phyloP scores from a whole-genome alignment of 2,329 filamentous ascomycete genomes.

The Colletotrichum camelliae region DNA sequence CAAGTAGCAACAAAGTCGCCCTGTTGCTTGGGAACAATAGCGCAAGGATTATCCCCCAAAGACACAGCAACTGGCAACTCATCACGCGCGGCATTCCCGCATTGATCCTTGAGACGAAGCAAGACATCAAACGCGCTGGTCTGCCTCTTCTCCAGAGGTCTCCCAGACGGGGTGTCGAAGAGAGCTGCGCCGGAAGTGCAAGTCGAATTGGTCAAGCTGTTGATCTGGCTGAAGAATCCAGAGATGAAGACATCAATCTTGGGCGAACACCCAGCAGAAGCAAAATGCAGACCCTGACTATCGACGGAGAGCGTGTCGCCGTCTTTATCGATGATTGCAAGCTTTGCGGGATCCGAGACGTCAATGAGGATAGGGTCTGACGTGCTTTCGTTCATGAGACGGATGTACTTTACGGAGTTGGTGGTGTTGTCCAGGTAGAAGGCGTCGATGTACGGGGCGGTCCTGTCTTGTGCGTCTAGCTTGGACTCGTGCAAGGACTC shows the following conservation, averaged over 20 bases:
- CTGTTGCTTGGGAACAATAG: not conserved
- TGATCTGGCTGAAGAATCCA: conserved; percentile 38
- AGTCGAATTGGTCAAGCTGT: conserved; percentile 31
- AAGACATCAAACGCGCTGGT: conserved; percentile 32
- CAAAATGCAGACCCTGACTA: conserved; percentile 37
- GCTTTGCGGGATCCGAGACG: conserved; percentile 34
- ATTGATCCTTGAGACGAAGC: conserved; percentile 40
- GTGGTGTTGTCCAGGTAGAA: conserved; percentile 37
- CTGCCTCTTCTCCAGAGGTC: conserved; percentile 2
- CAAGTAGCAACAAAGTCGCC: conserved; percentile 34
- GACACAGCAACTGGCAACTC: conserved; percentile 33
- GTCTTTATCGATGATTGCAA: conserved; percentile 35
- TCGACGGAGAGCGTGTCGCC: conserved; percentile 39
- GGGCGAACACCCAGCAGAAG: conserved; percentile 35
- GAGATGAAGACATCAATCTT: conserved; percentile 36
- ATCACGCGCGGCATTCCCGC: conserved; percentile 31
- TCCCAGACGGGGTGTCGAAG: not conserved
- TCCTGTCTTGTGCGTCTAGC: conserved; percentile 33
- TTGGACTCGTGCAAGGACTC: conserved; percentile 27
- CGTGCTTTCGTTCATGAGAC: conserved; percentile 31
- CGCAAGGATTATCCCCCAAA: conserved; percentile 37
- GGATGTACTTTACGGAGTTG: conserved; percentile 37
- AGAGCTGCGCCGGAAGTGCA: conserved; percentile 27
- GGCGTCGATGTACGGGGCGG: conserved; percentile 41
- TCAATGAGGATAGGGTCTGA: conserved; percentile 35